These are phyloP conservation scores for Rhizophora apiculata DNA, from an alignment of 345 rosid species.

Conservation along the genomic window DNA sequence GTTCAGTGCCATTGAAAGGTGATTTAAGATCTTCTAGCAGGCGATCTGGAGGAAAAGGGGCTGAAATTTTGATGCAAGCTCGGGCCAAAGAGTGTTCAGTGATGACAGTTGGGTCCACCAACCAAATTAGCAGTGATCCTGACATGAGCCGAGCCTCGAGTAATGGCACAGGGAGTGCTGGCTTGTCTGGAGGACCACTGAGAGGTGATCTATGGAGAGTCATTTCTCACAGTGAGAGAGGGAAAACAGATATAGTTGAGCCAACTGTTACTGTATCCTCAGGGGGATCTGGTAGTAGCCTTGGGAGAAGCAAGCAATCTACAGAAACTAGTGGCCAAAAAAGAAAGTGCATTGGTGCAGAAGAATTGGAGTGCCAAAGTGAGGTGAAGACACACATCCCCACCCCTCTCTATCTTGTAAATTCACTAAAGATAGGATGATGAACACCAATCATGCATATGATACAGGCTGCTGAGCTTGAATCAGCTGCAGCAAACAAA, in stretches of 20 bases:
- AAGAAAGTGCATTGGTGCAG: conserved; percentile 54
- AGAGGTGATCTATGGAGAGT: conserved; percentile 25
- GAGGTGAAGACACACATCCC: conserved; percentile 36
- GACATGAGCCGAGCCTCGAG: conserved; percentile 43
- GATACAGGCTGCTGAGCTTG: conserved; percentile 6
- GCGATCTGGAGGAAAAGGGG: conserved; percentile 11
- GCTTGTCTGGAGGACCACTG: conserved; percentile 27
- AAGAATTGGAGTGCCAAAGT: conserved; percentile 56
- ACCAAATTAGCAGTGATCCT: conserved; percentile 40
- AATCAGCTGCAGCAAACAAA: conserved; percentile 6
- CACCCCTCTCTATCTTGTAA: background rate
- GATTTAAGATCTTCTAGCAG: conserved; percentile 6
- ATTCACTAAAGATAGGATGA: background rate
- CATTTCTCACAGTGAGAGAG: conserved; percentile 26
- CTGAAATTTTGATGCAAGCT: conserved; percentile 16
- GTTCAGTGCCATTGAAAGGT: conserved; percentile 15
- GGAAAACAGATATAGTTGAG: conserved; percentile 39
- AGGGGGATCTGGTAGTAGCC: conserved; percentile 67
- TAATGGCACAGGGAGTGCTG: conserved; percentile 30
- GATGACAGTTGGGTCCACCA: conserved; percentile 61
- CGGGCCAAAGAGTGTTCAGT: conserved; percentile 42
- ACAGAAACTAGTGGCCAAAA: conserved; percentile 37
- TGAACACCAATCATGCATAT: background rate
- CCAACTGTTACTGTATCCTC: conserved; percentile 53
- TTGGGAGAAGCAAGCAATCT: conserved; percentile 44